phyloP scores from a whole-genome alignment of 2,329 filamentous ascomycete genomes.

The Chaetoscypha palmicola region DNA sequence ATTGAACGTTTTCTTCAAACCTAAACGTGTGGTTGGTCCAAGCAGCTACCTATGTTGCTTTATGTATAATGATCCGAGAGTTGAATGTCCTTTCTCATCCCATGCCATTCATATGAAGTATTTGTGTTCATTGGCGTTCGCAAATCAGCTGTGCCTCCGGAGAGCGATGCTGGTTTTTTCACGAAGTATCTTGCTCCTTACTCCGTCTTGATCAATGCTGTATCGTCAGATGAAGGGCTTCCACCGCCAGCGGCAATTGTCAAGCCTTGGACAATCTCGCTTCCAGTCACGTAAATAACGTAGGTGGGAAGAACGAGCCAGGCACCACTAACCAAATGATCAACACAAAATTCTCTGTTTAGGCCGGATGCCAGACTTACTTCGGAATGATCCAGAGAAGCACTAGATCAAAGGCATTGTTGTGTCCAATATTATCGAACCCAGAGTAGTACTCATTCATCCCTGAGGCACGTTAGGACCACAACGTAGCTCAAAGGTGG shows the following conservation, averaged over 20 bases:
- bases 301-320: slow-evolving; percentile 60
- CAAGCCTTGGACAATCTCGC: slow-evolving; percentile 55
- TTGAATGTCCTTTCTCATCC: too few relatives aligned
- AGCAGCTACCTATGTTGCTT: too few relatives aligned
- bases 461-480: slow-evolving; percentile 34
- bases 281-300: slow-evolving; percentile 52
- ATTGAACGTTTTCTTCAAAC: too few relatives aligned
- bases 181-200: slow-evolving; percentile 8
- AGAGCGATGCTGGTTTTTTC: too few relatives aligned
- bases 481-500: neutral
- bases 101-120: too few relatives aligned
- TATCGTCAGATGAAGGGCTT: slow-evolving; percentile 18
- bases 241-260: slow-evolving; percentile 35
- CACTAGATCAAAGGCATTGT: slow-evolving; percentile 44
- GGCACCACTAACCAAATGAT: slow-evolving; percentile 41
- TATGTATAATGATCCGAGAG: too few relatives aligned
- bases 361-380: slow-evolving; percentile 37
- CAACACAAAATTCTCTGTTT: slow-evolving; percentile 9
- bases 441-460: slow-evolving; percentile 54
- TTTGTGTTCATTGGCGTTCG: too few relatives aligned
- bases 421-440: slow-evolving; percentile 57
- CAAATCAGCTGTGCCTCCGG: too few relatives aligned
- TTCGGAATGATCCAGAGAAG: slow-evolving; percentile 61
- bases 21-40: too few relatives aligned
- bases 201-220: slow-evolving; percentile 20